A percentile compares a stretch with the other conserved stretches of the same genome.
Evolutionary conservation across 2,329 filamentous ascomycete species (phyloP).

Genomic region (Pseudonectria foliicola): DNA sequence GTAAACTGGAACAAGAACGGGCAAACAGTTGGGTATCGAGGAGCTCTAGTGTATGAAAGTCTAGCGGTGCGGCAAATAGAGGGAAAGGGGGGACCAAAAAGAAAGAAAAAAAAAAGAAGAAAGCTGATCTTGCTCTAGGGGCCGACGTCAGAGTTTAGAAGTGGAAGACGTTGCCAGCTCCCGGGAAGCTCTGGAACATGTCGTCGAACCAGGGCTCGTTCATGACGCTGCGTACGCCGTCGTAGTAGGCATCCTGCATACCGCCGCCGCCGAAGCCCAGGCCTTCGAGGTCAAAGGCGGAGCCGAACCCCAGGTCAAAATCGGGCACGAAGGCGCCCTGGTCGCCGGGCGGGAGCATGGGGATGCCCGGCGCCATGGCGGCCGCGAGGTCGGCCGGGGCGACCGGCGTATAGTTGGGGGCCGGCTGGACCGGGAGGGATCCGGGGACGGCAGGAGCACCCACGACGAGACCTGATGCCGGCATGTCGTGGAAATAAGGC

Average conservation of each 20-base stretch:
- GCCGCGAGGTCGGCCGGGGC: constrained; percentile 17
- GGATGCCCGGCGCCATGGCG: constrained; percentile 20
- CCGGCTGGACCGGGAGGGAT: constrained; percentile 3
- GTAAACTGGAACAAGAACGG: too few relatives aligned
- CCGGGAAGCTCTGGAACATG: constrained; percentile 29
- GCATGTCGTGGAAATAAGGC: constrained; percentile 32
- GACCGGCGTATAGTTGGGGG: constrained; percentile 7
- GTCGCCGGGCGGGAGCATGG: constrained; percentile 9
- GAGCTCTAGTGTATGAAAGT: too few relatives aligned
- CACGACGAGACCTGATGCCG: constrained; percentile 10
- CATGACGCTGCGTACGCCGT: constrained; percentile 29
- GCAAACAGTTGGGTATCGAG: too few relatives aligned
- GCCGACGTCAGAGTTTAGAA: too few relatives aligned
- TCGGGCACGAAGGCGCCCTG: constrained; percentile 9
- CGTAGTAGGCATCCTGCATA: constrained; percentile 23
- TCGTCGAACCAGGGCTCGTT: constrained; percentile 35
- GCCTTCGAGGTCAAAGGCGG: constrained; percentile 24
- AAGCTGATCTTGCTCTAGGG: too few relatives aligned
- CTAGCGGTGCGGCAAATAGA: too few relatives aligned
- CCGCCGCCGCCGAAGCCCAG: constrained; percentile 20
- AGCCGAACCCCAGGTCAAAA: constrained; percentile 16
- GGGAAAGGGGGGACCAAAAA: too few relatives aligned
- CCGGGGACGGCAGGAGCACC: constrained; percentile 1
- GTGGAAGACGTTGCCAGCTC: constrained; percentile 26
- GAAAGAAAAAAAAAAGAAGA: too few relatives aligned